phyloP scores from a whole-genome alignment of 768 basidiomycete species.

The Epithele typhae region DNA sequence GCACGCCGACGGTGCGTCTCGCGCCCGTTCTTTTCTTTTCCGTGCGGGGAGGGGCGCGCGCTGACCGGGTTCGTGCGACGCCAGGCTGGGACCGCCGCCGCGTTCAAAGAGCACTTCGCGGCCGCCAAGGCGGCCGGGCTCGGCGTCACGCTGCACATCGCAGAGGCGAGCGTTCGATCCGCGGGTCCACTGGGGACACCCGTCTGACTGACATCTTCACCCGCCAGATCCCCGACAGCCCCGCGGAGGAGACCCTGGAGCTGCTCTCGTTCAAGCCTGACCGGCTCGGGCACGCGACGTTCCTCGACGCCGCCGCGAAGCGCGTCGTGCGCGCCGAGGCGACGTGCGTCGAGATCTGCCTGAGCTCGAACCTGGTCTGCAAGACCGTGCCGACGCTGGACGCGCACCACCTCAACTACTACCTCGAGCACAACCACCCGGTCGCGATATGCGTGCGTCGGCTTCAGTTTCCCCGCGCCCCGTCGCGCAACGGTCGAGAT shows the following conservation, averaged over 20 bases:
- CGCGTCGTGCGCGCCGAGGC: slow-evolving; percentile 50
- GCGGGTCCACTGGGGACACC: no score
- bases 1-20: slow-evolving; percentile 50
- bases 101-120: slow-evolving; percentile 47
- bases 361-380: slow-evolving; percentile 75
- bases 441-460: slow-evolving; percentile 72
- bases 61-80: no score
- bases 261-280: slow-evolving; percentile 62
- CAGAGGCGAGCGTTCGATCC: slow-evolving; percentile 52
- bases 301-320: slow-evolving; percentile 58
- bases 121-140: slow-evolving; percentile 57
- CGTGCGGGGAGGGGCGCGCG: no score
- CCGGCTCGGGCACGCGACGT: slow-evolving; percentile 79
- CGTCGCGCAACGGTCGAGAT: no score
- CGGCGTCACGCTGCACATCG: slow-evolving; percentile 76
- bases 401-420: slow-evolving; percentile 68
- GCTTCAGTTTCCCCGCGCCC: neutral
- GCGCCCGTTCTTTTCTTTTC: neutral
- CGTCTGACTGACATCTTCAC: neutral
- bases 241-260: slow-evolving; percentile 51
- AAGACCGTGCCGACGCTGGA: slow-evolving; percentile 65
- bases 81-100: slow-evolving; percentile 51
- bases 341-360: slow-evolving; percentile 73
- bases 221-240: slow-evolving; percentile 42
- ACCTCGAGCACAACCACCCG: slow-evolving; percentile 60